These are phyloP conservation scores for Oryza glaberrima DNA, from an alignment of 176 grass and related monocot species.

Conservation along the genomic window DNA sequence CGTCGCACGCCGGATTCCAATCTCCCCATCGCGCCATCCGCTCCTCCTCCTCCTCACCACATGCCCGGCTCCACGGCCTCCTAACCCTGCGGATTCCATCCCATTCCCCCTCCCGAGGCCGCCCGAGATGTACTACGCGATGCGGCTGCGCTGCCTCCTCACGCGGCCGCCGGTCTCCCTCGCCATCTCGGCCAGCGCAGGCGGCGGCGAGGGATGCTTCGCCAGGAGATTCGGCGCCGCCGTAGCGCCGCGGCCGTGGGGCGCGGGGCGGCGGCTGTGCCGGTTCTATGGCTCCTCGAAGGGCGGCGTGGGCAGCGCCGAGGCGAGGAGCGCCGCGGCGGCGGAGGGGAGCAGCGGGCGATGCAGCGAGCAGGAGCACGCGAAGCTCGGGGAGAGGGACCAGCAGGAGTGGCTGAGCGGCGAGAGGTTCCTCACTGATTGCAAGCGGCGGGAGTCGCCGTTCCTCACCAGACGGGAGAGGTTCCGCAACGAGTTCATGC, in stretches of 20 bases:
- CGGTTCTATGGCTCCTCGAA: conserved; percentile 90
- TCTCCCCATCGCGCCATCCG: background rate
- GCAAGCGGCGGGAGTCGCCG: conserved; percentile 67
- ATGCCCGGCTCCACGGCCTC: conserved; percentile 24
- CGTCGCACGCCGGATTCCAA: background rate
- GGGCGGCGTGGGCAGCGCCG: conserved; percentile 67
- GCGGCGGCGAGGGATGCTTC: conserved; percentile 32
- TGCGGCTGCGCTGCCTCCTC: conserved; percentile 54
- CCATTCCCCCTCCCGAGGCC: conserved; percentile 34
- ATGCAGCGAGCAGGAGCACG: conserved; percentile 69
- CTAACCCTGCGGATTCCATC: conserved; percentile 16
- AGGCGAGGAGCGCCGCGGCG: conserved; percentile 47
- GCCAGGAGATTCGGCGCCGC: conserved; percentile 48
- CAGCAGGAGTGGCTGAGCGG: conserved; percentile 90
- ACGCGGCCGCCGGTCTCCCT: conserved; percentile 42
- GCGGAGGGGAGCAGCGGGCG: conserved; percentile 42
- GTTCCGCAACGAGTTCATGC: conserved; percentile 86
- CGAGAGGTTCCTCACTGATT: conserved; percentile 73
- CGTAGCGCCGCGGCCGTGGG: conserved; percentile 38
- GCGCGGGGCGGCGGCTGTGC: conserved; percentile 31
- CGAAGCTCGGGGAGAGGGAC: conserved; percentile 85
- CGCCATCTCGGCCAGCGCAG: conserved; percentile 41
- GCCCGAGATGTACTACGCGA: conserved; percentile 59
- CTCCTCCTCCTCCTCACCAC: background rate
- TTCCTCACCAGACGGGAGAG: conserved; percentile 79